Evolutionary conservation across 2,329 filamentous ascomycete genomes (phyloP), one percentile per base, ranked within the genome.

Genomic region (Cladosporium sp.): DNA sequence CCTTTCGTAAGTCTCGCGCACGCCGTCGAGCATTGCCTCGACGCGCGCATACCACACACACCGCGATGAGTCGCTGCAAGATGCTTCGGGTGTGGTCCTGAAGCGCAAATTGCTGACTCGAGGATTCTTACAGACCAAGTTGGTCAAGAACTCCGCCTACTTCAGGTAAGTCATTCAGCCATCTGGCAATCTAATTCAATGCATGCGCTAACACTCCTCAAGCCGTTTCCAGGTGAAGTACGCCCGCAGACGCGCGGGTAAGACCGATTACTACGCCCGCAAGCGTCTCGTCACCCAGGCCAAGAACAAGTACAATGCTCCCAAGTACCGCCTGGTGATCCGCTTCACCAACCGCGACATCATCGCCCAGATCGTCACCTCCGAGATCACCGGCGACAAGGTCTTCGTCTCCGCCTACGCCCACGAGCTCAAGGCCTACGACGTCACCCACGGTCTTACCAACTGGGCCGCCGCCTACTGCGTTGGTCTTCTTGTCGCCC

Each of bases 31-130:
- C 43, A 34, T 14, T 49, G 23, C 16, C 39, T 32, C 32, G 32
- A 18, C 54, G 25, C 26, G 53, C 46, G 43, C 56, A 66, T 32
- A 34, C 62, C 39, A 56, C 54, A 46, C 56, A 46, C 53, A 49
- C 60, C 60, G 59, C 54, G 53, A 60, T 59, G 90, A 91, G 91
- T 95, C 91, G 85, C 85, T 87, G 92, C 94, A 97, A 97, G 92
- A 92, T 96, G 93, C 93, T 97, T 97, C 94, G 93, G 91, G 91
- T 82, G 83, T 81, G 80, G 68, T 66, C 84, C 93, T 97, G 93
- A 97, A 97, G 93, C 93, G 93, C 88, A 89, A 97, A 97, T 97
- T 97, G 94, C 94, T 97, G 93, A 97, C 92, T 97, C 91, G 89
- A 82, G 86, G 85, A 82, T 82, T 81, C 74, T 74, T 74, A 48